Percentiles rank a stretch among this genome's conserved stretches.
These are phyloP conservation scores for Xanthoceras sorbifolium DNA, from an alignment of 345 rosid species.

Conservation along the genomic window DNA sequence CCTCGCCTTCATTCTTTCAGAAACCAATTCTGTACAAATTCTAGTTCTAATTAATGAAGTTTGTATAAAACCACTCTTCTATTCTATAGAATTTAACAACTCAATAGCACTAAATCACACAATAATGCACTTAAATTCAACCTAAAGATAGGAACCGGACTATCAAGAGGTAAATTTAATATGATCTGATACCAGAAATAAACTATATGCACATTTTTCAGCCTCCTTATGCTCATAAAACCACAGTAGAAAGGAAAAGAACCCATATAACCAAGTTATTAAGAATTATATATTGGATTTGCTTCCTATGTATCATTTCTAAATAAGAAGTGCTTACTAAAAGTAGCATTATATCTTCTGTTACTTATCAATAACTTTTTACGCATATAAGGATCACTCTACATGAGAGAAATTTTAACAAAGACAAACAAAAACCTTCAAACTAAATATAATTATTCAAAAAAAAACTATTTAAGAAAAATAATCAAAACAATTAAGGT, in stretches of 20 bases:
- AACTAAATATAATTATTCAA: background rate
- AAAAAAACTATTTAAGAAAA: background rate
- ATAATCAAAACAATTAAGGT: constrained; percentile 4
- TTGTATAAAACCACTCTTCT: background rate
- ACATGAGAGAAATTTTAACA: background rate
- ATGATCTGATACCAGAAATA: background rate
- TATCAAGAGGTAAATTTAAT: background rate
- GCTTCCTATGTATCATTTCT: background rate
- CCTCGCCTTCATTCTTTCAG: background rate
- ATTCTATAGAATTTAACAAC: background rate
- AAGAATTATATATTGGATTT: background rate
- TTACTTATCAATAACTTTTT: background rate
- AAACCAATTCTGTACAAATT: background rate
- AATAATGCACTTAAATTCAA: background rate
- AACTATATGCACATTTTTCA: too few relatives aligned
- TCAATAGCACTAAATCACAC: background rate
- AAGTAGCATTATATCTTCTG: background rate
- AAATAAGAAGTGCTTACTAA: background rate
- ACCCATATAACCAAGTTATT: background rate
- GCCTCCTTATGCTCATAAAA: background rate
- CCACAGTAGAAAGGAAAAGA: background rate
- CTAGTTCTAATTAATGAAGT: background rate
- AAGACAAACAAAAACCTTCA: background rate
- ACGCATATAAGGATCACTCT: background rate
- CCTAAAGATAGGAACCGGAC: background rate